Conservation (phyloP, 2,329 filamentous ascomycete genomes). For the Penicillium sp. region DNA sequence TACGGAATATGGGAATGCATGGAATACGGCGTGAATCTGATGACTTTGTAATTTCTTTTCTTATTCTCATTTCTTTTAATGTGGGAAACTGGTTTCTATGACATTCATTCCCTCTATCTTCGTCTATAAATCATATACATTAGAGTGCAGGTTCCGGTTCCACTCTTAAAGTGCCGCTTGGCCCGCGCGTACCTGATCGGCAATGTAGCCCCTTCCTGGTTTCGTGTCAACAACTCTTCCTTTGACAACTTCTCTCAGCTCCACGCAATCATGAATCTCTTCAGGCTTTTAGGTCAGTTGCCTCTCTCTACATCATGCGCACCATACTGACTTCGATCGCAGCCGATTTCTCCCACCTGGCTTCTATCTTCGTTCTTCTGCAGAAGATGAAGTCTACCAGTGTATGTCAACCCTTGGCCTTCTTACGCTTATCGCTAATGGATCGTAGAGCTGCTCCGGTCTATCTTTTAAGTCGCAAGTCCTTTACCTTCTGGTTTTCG, state of each 20-base stretch:
- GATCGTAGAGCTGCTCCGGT: conserved; percentile 79
- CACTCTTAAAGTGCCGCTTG: neutral
- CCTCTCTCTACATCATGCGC: neutral
- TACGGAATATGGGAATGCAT: no score
- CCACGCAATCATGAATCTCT: conserved; percentile 63
- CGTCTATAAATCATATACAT: neutral
- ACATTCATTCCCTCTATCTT: neutral
- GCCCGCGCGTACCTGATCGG: conserved; percentile 24
- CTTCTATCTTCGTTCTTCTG: conserved; percentile 89
- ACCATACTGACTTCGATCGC: conserved; percentile 18
- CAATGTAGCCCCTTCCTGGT: conserved; percentile 23
- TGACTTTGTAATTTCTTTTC: no score
- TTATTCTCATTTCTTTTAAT: no score
- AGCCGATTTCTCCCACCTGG: conserved; percentile 95
- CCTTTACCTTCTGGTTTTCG: conserved; percentile 89
- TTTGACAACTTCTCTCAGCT: neutral
- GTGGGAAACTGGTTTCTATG: neutral
- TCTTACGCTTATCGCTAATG: conserved; percentile 7
- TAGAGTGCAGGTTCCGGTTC: neutral
- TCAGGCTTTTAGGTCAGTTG: conserved; percentile 63
- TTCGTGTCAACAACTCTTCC: conserved; percentile 43
- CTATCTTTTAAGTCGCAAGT: conserved; percentile 99
- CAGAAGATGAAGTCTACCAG: conserved; percentile 95
- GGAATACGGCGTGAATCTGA: no score
- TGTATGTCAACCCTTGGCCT: conserved; percentile 55